Evolutionary conservation across 2,329 filamentous ascomycete species (phyloP), one percentile per base, ranked within the genome.

Genomic region (Graphiopsis chlorocephala): DNA sequence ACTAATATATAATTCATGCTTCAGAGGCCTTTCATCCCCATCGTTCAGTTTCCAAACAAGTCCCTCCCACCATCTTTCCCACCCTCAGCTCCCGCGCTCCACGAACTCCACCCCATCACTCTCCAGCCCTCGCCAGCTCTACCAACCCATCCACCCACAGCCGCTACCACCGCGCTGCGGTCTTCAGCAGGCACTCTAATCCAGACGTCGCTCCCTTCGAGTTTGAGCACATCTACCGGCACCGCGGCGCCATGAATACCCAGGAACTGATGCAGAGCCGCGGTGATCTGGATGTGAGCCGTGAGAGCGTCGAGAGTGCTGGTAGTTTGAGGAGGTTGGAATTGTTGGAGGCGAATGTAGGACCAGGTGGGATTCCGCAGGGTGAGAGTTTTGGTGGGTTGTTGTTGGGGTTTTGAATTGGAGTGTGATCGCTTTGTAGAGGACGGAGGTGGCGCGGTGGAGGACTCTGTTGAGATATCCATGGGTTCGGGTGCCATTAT

Each of bases 211-310:
- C 72, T 71, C 1, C 78, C 81, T 3, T 85, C 77, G 0, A 88
- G 79, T 69, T 88, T 86, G 35, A 94, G 82, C 23, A 93, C 86
- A 72, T 94, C 91, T 64, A 93, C 73, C 1, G 88, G 79, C 3
- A 93, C 87, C 12, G 86, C 86, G 1, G 83, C 78, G 12, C 91
- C 91, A 0, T 86, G 87, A 20, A 86, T 78, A 23, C 91, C 91
- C 1, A 94, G 84, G 71, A 91, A 93, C 67, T 90, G 85, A 1
- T 80, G 81, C 8, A 94, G 79, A 0, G 90, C 88, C 0, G 83
- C 76, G 1, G 84, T 85, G 69, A 90, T 85, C 72, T 90, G 88
- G 0, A 86, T 80, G 35, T 85, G 86, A 20, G 85, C 81, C 42
- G 87, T 88, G 2, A 92, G 78, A 2, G 82, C 79, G 75, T 93